Base-by-base conservation (phyloP, 2,329 filamentous ascomycete genomes). In the Waltergamsia citrina region DNA sequence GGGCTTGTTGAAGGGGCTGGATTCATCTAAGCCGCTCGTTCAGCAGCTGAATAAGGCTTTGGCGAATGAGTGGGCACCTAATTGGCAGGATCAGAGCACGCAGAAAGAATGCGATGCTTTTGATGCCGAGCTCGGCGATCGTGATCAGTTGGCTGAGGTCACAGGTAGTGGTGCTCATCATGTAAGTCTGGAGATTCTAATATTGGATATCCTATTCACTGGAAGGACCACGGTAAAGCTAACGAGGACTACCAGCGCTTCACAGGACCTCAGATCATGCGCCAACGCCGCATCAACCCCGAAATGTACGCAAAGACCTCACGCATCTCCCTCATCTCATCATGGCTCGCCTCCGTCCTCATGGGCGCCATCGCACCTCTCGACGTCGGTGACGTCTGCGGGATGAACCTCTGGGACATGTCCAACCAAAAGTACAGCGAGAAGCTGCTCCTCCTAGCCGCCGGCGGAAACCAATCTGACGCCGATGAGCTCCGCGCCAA, bases 81-180 rank as follows among this genome's bases (percentile, higher is more conserved):
- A 96, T 57, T 98, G 92, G 92, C 92, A 96, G 62, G 92, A 98
- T 56, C 82, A 88, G 41, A 94, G 87, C 60, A 96, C 92, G 3
- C 87, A 95, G 62, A 69, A 69, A 44, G 85, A 98, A 61, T 95
- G 88, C 53, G 87, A 95, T 54, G 69, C 74, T 42, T 96, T 96
- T 51, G 88, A 96, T 55, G 70, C 64, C 5, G 65, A 67, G 34
- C 62, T 95, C 7, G 84, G 83, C 1, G 67, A 67, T 6, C 65
- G 74, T 3, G 70, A 81, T 48, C 68, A 70, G 41, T 62, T 98
- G 46, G 92, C 92, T 0, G 60, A 81, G 34, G 76, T 74, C 15
- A 95, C 92, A 8, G 92, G 92, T 20, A 95, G 90, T 54, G 82
- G 87, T 44, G 92, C 92, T 4, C 92, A 98, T 62, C 92, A 96